Base-by-base conservation (phyloP, 257 asterid genomes). In the Jacaranda copaia region DNA sequence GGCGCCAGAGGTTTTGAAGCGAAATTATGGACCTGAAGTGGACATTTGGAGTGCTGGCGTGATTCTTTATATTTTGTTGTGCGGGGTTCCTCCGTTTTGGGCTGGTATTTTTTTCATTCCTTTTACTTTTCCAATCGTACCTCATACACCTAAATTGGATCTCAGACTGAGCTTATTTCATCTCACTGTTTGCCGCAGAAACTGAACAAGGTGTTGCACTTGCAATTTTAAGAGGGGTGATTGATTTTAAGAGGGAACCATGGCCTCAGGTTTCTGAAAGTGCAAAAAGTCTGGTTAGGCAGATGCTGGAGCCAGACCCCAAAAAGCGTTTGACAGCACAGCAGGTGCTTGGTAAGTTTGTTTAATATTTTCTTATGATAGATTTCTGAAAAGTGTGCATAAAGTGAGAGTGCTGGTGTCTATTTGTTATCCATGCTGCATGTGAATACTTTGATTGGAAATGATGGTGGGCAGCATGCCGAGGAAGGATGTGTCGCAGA, bases 71-170 rank as follows among this genome's bases (percentile, higher is more conserved):
- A 93, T 93, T 82, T 88, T 93, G 81, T 77, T 93, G 10, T 93
- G 98, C n/a, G 98, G 98, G 15, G 98, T 93, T 84, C 98, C 98
- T 84, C 98, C 98, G 39, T 93, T 93, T 82, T 93, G 98, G 98
- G 98, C 98, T 61, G 98, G 98, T 93, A 88, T 10, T n/a, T 70
- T 20, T 48, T 59, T 40, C 74, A 12, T 57, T 74, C 51, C 63
- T 19, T 49, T 49, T 25, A 46, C 8, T 18, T 43, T 58, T 18
- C 32, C n/a, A 46, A 16, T 63, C 16, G 25, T 32, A 4, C 7
- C n/a, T 64, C 4, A 60, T 56, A 3, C 16, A 16, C 42, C 38
- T 52, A 9, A 18, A 13, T 46, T 61, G 39, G 32, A 40, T 32
- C 60, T 40, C 46, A 72, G 49, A 46, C 53, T 81, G 60, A 77